Evolutionary conservation across 83 land plant species (phyloP).

Genomic region (Thuja plicata): DNA sequence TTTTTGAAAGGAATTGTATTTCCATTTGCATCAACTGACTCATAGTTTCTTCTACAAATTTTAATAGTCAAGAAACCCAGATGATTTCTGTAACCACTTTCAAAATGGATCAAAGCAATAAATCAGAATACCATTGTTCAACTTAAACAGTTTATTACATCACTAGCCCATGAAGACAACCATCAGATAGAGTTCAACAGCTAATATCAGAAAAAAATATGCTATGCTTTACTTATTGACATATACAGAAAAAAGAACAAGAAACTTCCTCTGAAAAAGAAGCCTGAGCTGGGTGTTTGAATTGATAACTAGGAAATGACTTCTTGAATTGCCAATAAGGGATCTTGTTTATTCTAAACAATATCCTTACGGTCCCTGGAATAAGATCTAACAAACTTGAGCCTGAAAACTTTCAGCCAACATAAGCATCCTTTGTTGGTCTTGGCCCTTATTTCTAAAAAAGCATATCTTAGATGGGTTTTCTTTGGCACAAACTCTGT

Average conservation of each 20-base stretch:
- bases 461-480: background rate
- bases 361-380: background rate
- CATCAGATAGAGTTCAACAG: background rate
- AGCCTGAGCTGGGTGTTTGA: background rate
- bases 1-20: background rate
- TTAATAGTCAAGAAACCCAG: no score
- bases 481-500: background rate
- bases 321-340: background rate
- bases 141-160: background rate
- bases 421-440: background rate
- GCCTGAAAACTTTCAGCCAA: background rate
- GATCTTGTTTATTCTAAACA: background rate
- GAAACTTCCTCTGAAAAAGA: background rate
- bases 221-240: conserved; percentile 51
- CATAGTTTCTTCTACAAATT: background rate
- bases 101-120: background rate
- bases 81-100: no score
- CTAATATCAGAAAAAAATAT: conserved; percentile 1
- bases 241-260: conserved; percentile 40
- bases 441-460: background rate
- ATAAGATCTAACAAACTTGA: background rate
- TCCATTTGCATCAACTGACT: background rate
- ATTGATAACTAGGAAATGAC: background rate
- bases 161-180: background rate
- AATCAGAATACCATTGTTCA: background rate